These are phyloP conservation scores for Boletus sensibilis DNA, from an alignment of 768 basidiomycete genomes.

Conservation along the genomic window DNA sequence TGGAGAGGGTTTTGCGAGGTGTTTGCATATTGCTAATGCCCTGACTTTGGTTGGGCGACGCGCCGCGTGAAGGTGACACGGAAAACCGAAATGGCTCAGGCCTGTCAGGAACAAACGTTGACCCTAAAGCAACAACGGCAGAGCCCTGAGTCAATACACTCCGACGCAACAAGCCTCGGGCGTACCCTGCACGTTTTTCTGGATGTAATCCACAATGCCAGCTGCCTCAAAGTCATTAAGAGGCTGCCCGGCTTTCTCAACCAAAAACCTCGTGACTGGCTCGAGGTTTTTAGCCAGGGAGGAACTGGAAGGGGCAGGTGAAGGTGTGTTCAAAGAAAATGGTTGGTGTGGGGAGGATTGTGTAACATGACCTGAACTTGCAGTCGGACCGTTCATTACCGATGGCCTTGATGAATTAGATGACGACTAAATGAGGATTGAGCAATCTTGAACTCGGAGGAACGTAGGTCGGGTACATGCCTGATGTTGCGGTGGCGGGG, in stretches of 20 bases:
- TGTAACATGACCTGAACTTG: constrained; percentile 11
- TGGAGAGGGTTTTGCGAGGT: constrained; percentile 54
- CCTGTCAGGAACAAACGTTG: constrained; percentile 34
- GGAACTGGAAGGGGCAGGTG: constrained; percentile 13
- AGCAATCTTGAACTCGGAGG: constrained; percentile 20
- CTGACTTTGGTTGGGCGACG: constrained; percentile 24
- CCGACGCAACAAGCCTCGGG: constrained; percentile 5
- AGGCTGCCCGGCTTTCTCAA: constrained; percentile 45
- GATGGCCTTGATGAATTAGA: constrained; percentile 17
- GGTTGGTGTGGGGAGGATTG: constrained; percentile 14
- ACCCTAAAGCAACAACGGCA: constrained; percentile 19
- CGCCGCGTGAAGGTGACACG: constrained; percentile 34
- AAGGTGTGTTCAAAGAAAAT: constrained; percentile 20
- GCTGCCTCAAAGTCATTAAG: constrained; percentile 54
- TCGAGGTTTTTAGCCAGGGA: constrained; percentile 46
- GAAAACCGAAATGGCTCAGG: constrained; percentile 66
- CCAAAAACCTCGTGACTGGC: constrained; percentile 48
- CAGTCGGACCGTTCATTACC: constrained; percentile 14
- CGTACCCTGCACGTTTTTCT: constrained; percentile 50
- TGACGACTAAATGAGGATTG: constrained; percentile 26
- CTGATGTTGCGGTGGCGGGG: constrained; percentile 24
- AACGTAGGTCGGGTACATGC: constrained; percentile 25
- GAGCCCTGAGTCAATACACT: constrained; percentile 12
- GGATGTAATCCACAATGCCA: constrained; percentile 54
- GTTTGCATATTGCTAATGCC: constrained; percentile 24